phyloP scores from a whole-genome alignment of 164 flowering plant genomes.

The Umbilicus rupestris region DNA sequence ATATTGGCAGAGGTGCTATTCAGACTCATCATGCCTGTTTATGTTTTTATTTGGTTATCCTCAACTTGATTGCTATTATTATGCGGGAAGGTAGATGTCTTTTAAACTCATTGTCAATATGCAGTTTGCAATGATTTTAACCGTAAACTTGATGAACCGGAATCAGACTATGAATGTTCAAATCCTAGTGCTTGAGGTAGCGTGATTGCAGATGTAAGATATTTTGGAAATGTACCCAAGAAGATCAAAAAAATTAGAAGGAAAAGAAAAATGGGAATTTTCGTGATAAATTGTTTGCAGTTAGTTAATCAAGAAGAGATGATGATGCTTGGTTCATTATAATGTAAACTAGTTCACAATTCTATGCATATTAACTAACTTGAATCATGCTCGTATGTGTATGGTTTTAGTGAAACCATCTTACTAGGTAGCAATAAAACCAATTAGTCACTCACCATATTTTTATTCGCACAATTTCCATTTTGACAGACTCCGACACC shows the following conservation, averaged over 20 bases:
- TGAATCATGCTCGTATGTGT: background rate
- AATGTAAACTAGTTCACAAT: background rate
- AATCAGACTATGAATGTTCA: background rate
- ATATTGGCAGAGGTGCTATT: slow-evolving; percentile 55
- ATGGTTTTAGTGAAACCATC: background rate
- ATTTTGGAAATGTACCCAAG: background rate
- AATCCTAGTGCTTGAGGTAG: background rate
- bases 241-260: background rate
- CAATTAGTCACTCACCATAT: background rate
- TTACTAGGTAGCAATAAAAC: background rate
- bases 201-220: background rate
- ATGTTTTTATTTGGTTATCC: background rate
- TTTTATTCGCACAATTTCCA: background rate
- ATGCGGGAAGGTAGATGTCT: background rate
- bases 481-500: slow-evolving; percentile 46
- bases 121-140: background rate
- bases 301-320: background rate
- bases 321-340: background rate
- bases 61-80: background rate
- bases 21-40: background rate
- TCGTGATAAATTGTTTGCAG: background rate
- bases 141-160: background rate
- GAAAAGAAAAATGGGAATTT: background rate
- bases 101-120: background rate
- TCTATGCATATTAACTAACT: background rate